Percentiles rank a stretch among this genome's conserved stretches.
Conservation (phyloP, 2,329 filamentous ascomycete genomes). For the Aspergillus ibericus region DNA sequence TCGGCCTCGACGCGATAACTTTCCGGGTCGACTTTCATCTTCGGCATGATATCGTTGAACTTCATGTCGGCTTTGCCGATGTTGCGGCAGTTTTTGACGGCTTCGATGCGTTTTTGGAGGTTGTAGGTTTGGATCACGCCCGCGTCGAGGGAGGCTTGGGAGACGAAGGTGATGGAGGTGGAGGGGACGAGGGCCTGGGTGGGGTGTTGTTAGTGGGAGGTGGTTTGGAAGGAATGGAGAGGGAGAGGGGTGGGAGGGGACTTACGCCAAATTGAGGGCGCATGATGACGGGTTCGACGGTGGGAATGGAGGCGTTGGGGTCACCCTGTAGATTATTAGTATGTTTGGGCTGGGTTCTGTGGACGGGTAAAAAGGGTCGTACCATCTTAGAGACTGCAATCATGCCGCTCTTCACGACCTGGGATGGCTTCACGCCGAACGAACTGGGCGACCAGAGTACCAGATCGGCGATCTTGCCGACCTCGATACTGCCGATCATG, state of each 20-base stretch:
- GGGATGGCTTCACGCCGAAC: slow-evolving; percentile 82
- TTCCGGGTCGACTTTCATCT: slow-evolving; percentile 91
- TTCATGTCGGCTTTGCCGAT: slow-evolving; percentile 88
- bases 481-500: slow-evolving; percentile 80
- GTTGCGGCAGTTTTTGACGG: slow-evolving; percentile 72
- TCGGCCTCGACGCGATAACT: slow-evolving; percentile 85
- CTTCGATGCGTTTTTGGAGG: slow-evolving; percentile 75
- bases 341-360: neutral
- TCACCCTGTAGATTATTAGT: slow-evolving; percentile 58
- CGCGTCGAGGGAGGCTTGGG: slow-evolving; percentile 65
- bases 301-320: slow-evolving; percentile 81
- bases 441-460: slow-evolving; percentile 81
- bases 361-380: slow-evolving; percentile 22
- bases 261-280: slow-evolving; percentile 77
- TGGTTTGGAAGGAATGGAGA: neutral
- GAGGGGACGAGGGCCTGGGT: slow-evolving; percentile 61
- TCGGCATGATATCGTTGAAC: slow-evolving; percentile 78
- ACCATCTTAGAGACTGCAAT: slow-evolving; percentile 84
- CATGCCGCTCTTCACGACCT: slow-evolving; percentile 84
- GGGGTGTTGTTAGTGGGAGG: neutral
- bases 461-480: slow-evolving; percentile 86
- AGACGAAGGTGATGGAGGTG: slow-evolving; percentile 81
- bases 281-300: slow-evolving; percentile 78
- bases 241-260: neutral
- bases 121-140: slow-evolving; percentile 71